Base-by-base conservation (phyloP, 2,329 filamentous ascomycete genomes). In the Alternaria dauci region DNA sequence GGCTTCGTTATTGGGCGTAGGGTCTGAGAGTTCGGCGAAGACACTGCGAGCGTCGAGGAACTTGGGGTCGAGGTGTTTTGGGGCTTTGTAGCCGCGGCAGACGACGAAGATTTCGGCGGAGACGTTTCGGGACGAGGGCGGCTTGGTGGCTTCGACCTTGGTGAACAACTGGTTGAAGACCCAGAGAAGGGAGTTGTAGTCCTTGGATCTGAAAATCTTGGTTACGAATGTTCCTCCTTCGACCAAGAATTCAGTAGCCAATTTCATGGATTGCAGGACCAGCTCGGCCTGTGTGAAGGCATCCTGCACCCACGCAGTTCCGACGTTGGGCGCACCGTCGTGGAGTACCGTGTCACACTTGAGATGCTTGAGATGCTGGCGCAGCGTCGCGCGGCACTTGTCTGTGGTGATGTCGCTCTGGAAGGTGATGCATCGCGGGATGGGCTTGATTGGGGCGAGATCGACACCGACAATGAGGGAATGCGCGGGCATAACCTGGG, bases 101-200 rank as follows among this genome's bases (percentile, higher is more conserved):
- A 99, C 95, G 66, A 98, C 94, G 83, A 99, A 99, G 41, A 98
- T 98, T 83, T 99, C 95, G 67, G 95, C 95, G 8, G 93, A 97
- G 53, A 99, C 94, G 73, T 96, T 97, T 83, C 95, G 87, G 8
- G 93, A 97, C 0, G 93, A 96, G 0, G 95, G 95, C 4, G 95
- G 95, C 80, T 99, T 99, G 5, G 95, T 99, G 50, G 96, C 94
- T 77, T 99, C 94, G 65, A 99, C 95, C 68, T 95, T 96, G 48
- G 86, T 86, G 82, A 99, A 99, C 1, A 99, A 85, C 79, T 99
- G 95, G 77, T 97, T 97, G 83, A 98, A 93, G 34, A 98, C 94
- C 95, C 95, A 99, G 50, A 98, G 86, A 46, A 99, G 81, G 59
- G 93, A 90, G 77, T 97, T 97, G 83, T 97, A 98, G 77, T 99